phyloP scores from a whole-genome alignment of 2,329 filamentous ascomycete species.

The Fusarium palustre region DNA sequence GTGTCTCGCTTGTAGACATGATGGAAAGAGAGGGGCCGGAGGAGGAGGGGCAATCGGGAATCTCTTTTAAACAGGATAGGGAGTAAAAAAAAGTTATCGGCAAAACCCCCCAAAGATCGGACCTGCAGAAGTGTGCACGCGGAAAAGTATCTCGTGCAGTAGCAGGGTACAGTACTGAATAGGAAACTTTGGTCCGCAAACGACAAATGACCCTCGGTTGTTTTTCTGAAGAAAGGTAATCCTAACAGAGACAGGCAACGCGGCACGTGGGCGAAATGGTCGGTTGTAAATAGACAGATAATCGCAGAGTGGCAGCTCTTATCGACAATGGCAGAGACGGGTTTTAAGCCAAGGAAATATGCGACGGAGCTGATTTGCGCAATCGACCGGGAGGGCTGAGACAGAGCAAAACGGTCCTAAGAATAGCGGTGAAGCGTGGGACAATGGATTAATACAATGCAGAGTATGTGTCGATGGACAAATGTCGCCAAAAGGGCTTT shows the following conservation, averaged over 20 bases:
- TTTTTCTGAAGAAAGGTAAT: slow-evolving; percentile 6
- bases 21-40: slow-evolving; percentile 44
- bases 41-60: slow-evolving; percentile 42
- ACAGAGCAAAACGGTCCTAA: slow-evolving; percentile 23
- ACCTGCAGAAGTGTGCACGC: slow-evolving; percentile 30
- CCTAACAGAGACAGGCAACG: slow-evolving; percentile 32
- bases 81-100: slow-evolving; percentile 25
- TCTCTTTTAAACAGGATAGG: slow-evolving; percentile 39
- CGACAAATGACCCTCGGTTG: slow-evolving; percentile 15
- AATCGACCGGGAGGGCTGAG: slow-evolving; percentile 31
- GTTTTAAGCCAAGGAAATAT: slow-evolving; percentile 35
- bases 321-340: slow-evolving; percentile 36
- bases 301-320: slow-evolving; percentile 27
- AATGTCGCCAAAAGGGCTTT: slow-evolving; percentile 11
- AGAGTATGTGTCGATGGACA: neutral
- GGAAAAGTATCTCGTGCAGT: slow-evolving; percentile 15
- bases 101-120: slow-evolving; percentile 26
- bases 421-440: slow-evolving; percentile 36
- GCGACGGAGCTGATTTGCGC: slow-evolving; percentile 30
- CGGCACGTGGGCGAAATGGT: slow-evolving; percentile 32
- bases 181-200: slow-evolving; percentile 11
- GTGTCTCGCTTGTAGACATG: slow-evolving; percentile 51
- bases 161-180: slow-evolving; percentile 7
- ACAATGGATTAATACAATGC: slow-evolving; percentile 1
- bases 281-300: slow-evolving; percentile 10